phyloP scores from a whole-genome alignment of 2,329 filamentous ascomycete species.

The Sclerotinia glacialis region DNA sequence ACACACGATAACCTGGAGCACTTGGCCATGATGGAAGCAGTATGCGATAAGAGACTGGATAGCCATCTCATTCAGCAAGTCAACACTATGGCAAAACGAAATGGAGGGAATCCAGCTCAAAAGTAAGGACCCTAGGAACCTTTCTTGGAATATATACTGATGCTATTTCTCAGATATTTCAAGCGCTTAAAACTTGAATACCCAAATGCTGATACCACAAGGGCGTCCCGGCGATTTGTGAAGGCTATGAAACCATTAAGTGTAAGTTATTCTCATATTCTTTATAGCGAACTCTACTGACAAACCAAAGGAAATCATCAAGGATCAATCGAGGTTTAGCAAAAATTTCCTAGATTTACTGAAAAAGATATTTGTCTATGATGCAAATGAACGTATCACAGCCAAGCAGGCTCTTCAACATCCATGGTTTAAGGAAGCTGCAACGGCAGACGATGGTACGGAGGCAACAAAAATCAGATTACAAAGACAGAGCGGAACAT shows the following conservation, averaged over 20 bases:
- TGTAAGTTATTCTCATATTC: constrained; percentile 44
- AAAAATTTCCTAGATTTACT: constrained; percentile 63
- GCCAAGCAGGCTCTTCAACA: constrained; percentile 65
- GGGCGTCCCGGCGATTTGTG: constrained; percentile 64
- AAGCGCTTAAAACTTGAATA: constrained; percentile 65
- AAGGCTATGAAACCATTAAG: constrained; percentile 68
- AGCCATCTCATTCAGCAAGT: constrained; percentile 56
- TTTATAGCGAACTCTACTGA: constrained; percentile 25
- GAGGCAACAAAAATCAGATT: constrained; percentile 62
- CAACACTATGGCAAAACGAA: constrained; percentile 55
- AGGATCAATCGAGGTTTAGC: constrained; percentile 56
- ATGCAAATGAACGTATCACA: constrained; percentile 62
- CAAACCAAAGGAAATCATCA: constrained; percentile 60
- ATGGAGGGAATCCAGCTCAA: constrained; percentile 57
- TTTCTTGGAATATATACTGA: constrained; percentile 35
- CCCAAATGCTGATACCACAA: constrained; percentile 59
- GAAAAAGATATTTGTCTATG: constrained; percentile 66
- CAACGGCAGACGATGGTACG: constrained; percentile 63
- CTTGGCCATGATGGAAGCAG: constrained; percentile 72
- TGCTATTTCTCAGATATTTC: constrained; percentile 54
- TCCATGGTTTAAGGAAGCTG: constrained; percentile 64
- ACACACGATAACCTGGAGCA: constrained; percentile 72
- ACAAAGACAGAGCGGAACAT: constrained; percentile 32
- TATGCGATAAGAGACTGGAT: constrained; percentile 60
- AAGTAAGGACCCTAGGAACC: constrained; percentile 51